Evolutionary conservation across 495 filamentous ascomycete genomes (phyloP), one percentile per base, ranked within the genome.

Genomic region (Cryomyces minteri): DNA sequence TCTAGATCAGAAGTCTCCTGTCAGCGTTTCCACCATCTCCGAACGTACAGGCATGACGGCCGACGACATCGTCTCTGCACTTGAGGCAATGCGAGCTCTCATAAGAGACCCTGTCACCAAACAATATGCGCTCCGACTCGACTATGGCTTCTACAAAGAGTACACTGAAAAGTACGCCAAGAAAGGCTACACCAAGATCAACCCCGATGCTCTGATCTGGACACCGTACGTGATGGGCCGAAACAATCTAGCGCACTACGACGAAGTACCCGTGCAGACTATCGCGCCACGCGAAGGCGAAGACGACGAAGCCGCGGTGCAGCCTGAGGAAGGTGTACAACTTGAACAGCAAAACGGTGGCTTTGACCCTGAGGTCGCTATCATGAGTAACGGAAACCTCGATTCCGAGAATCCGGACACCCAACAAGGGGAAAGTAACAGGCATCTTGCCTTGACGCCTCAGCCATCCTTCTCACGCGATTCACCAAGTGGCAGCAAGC

Each of bases 171-270:
- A 82, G 43, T 88, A 87, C 77, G 84, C 94, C 59, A 71, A 67
- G 43, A 94, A 94, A 57, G 73, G 76, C 5, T 88, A 94, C 51
- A 77, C 92, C 11, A 82, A 76, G 48, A 74, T 98, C 34, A 87
- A 93, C 53, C 76, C 79, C 2, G 74, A 79, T 47, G 75, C 76
- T 7, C 70, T 98, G 34, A 77, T 88, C 4, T 98, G 90, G 90
- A 94, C 84, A n/a, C 90, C 92, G 9, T 98, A 90, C 60, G 75
- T 98, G 44, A 95, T 94, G 85, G 88, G 88, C 25, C 73, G 82
- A 43, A 79, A 74, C 56, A 87, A 84, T 44, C 74, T 79, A n/a
- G 79, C 77, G 0, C 81, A 84, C 48, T 88, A 88, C 58, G 83
- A 95, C 56, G 73, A 86, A 38, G 79, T 77, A 39, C 78, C 80